Evolutionary conservation across 2,329 filamentous ascomycete species (phyloP).

Genomic region (Scortechinia acanthostroma): DNA sequence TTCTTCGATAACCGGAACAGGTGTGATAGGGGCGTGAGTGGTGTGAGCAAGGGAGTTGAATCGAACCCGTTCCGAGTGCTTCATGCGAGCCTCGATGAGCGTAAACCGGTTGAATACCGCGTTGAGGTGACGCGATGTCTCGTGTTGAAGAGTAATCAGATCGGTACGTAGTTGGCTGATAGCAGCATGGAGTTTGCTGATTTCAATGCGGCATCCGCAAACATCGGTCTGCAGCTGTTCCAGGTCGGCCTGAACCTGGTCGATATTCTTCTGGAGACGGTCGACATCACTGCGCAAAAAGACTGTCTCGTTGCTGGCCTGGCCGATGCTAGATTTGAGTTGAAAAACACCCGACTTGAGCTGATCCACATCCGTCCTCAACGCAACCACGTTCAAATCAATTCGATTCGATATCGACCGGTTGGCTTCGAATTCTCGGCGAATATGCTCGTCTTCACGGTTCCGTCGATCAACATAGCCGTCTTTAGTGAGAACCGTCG

Average conservation of each 20-base stretch:
- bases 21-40: slow-evolving; percentile 22
- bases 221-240: slow-evolving; percentile 21
- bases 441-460: slow-evolving; percentile 24
- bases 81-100: slow-evolving; percentile 20
- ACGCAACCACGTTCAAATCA: slow-evolving; percentile 20
- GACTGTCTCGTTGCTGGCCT: slow-evolving; percentile 19
- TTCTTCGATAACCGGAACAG: slow-evolving; percentile 20
- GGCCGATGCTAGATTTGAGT: slow-evolving; percentile 18
- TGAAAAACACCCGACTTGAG: slow-evolving; percentile 22
- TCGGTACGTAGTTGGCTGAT: slow-evolving; percentile 24
- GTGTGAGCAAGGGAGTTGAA: slow-evolving; percentile 28
- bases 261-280: slow-evolving; percentile 22
- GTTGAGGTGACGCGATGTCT: slow-evolving; percentile 17
- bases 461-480: slow-evolving; percentile 25
- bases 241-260: slow-evolving; percentile 21
- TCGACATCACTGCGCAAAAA: slow-evolving; percentile 23
- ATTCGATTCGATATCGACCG: slow-evolving; percentile 21
- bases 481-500: slow-evolving; percentile 24
- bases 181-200: slow-evolving; percentile 22
- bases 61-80: slow-evolving; percentile 21
- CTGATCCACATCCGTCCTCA: slow-evolving; percentile 23
- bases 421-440: slow-evolving; percentile 24
- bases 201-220: slow-evolving; percentile 20
- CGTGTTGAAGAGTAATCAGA: slow-evolving; percentile 20
- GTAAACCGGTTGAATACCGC: slow-evolving; percentile 16